These are phyloP conservation scores for Podila verticillata DNA, from an alignment of 192 early-diverging fungal genomes.

Conservation along the genomic window DNA sequence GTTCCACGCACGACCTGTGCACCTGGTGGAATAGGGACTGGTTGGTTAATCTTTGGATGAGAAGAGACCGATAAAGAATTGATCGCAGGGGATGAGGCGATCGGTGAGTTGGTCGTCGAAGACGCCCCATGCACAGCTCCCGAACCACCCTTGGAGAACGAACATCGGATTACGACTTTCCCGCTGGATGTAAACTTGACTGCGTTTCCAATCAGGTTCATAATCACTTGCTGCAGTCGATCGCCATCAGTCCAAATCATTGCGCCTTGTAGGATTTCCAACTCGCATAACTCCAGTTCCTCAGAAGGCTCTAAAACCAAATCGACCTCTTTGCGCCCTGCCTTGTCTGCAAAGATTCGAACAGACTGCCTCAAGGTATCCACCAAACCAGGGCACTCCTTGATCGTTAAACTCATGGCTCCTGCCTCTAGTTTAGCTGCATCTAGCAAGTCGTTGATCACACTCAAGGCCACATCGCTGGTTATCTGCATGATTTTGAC, in stretches of 20 bases:
- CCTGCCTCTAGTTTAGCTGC: conserved; percentile 53
- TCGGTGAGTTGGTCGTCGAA: too few relatives aligned
- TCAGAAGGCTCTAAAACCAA: conserved; percentile 61
- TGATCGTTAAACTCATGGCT: conserved; percentile 51
- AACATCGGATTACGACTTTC: conserved; percentile 24
- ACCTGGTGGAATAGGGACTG: conserved; percentile 20
- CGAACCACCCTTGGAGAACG: conserved; percentile 3
- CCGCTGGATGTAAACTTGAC: conserved; percentile 64
- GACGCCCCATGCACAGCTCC: too few relatives aligned
- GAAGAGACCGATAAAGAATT: neutral
- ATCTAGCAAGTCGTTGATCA: conserved; percentile 54
- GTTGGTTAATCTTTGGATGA: conserved; percentile 8
- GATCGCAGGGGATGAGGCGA: too few relatives aligned
- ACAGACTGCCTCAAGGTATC: conserved; percentile 56
- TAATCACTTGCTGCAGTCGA: conserved; percentile 52
- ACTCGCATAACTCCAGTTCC: conserved; percentile 53
- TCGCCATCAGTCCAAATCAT: conserved; percentile 24
- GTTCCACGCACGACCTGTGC: conserved; percentile 27
- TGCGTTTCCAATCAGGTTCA: conserved; percentile 67
- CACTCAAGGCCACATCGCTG: conserved; percentile 48
- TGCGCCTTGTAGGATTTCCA: conserved; percentile 28
- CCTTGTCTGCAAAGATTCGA: conserved; percentile 51
- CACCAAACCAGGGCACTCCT: conserved; percentile 52
- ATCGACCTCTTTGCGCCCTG: conserved; percentile 49
- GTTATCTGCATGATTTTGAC: conserved; percentile 55